Conservation (phyloP, 148 eudicot species). For the Dianthus caryophyllus region DNA sequence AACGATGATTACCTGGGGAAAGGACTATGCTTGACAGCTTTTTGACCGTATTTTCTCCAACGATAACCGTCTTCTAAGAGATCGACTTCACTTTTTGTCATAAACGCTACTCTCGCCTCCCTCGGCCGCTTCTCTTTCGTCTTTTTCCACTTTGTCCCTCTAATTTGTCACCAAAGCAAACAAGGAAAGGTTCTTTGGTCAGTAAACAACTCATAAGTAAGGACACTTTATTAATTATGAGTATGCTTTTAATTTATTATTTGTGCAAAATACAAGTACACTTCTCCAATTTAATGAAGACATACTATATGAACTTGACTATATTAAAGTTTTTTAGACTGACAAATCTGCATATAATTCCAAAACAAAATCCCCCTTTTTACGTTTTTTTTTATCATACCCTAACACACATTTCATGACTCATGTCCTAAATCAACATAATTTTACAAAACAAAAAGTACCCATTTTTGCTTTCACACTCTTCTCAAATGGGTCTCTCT, state of each 20-base stretch:
- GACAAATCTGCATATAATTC: conserved; percentile 14
- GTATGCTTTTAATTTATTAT: not conserved
- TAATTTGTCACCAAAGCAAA: conserved; percentile 10
- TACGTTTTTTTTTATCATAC: not conserved
- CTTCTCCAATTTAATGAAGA: not conserved
- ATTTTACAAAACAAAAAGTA: conserved; percentile 18
- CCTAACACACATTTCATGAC: not conserved
- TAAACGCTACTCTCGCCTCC: conserved; percentile 77
- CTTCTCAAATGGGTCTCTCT: conserved; percentile 26
- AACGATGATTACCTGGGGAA: conserved; percentile 98
- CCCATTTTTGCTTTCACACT: conserved; percentile 26
- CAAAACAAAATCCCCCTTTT: not conserved
- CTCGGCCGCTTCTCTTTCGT: conserved; percentile 44
- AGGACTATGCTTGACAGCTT: conserved; percentile 85
- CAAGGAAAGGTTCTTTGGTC: not conserved
- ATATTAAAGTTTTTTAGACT: conserved; percentile 16
- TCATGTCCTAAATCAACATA: not conserved
- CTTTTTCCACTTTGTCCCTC: conserved; percentile 47
- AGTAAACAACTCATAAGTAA: too few species aligned
- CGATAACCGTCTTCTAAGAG: conserved; percentile 91
- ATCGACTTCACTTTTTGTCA: conserved; percentile 96
- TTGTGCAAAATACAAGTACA: not conserved
- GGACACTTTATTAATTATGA: too few species aligned
- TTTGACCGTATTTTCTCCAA: conserved; percentile 96
- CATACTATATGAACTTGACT: not conserved